Evolutionary conservation across 2,329 filamentous ascomycete genomes (phyloP).

Genomic region (Ilyonectria destructans): DNA sequence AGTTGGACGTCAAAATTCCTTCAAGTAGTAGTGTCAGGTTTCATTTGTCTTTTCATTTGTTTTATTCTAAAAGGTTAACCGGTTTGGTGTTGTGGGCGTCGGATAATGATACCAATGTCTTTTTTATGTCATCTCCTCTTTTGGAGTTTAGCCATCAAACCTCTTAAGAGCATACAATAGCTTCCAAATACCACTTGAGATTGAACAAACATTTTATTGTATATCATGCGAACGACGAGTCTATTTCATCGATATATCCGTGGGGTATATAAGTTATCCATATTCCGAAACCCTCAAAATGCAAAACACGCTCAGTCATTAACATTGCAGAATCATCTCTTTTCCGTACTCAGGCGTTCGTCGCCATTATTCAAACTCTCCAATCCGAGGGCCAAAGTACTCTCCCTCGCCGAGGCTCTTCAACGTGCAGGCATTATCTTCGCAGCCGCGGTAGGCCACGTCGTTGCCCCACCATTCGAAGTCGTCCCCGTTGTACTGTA

Average conservation of each 20-base stretch:
- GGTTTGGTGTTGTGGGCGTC: neutral
- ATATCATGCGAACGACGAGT: constrained; percentile 39
- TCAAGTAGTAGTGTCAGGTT: constrained; percentile 13
- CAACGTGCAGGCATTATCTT: constrained; percentile 59
- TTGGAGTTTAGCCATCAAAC: neutral
- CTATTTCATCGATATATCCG: constrained; percentile 45
- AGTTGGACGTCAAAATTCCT: neutral
- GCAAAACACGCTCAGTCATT: constrained; percentile 46
- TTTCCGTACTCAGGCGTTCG: constrained; percentile 33
- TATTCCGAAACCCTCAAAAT: constrained; percentile 40
- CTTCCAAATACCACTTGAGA: constrained; percentile 10
- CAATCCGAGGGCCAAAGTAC: constrained; percentile 59
- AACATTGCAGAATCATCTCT: constrained; percentile 43
- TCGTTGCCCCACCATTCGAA: constrained; percentile 68
- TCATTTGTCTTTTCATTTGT: constrained; percentile 1
- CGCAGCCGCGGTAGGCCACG: constrained; percentile 59
- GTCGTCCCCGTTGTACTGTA: constrained; percentile 62
- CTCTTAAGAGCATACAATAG: neutral
- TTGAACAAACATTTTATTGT: constrained; percentile 30
- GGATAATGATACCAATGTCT: constrained; percentile 39
- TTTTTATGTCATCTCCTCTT: constrained; percentile 24
- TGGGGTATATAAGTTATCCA: constrained; percentile 48
- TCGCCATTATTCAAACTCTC: constrained; percentile 51
- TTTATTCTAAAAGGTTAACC: neutral
- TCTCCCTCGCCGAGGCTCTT: constrained; percentile 54